Conservation (phyloP, 1,139 yeast species). For the Trichomonascaceae sp. region DNA sequence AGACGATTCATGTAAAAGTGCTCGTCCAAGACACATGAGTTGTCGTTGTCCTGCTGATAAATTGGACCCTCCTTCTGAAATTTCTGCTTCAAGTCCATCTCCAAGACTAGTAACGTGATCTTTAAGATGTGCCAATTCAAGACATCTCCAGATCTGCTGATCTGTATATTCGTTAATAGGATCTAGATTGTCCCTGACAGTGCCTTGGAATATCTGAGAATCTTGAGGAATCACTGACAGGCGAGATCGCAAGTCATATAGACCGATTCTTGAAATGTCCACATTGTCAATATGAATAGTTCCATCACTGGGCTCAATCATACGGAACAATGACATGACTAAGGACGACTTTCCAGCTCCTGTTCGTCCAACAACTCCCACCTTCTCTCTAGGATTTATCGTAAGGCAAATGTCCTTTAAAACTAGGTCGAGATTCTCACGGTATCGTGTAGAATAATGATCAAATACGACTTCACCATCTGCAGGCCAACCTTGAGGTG, state of each 20-base stretch:
- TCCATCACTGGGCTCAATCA: slow-evolving; percentile 61
- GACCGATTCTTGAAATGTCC: slow-evolving; percentile 53
- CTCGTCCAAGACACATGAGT: slow-evolving; percentile 68
- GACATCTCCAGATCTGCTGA: slow-evolving; percentile 56
- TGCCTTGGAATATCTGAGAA: slow-evolving; percentile 63
- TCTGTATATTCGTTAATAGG: slow-evolving; percentile 50
- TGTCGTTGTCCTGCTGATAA: slow-evolving; percentile 76
- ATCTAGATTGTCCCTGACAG: slow-evolving; percentile 60
- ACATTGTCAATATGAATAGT: slow-evolving; percentile 50
- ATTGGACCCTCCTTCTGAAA: slow-evolving; percentile 67
- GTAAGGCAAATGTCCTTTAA: slow-evolving; percentile 47
- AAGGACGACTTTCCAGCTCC: slow-evolving; percentile 82
- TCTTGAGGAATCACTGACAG: slow-evolving; percentile 72
- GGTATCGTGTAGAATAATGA: slow-evolving; percentile 59
- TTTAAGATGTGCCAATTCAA: slow-evolving; percentile 78
- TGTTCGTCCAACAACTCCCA: slow-evolving; percentile 80
- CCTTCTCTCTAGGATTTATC: slow-evolving; percentile 56
- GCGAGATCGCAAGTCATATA: slow-evolving; percentile 50
- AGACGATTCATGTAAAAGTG: slow-evolving; percentile 55
- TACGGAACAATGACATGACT: slow-evolving; percentile 65
- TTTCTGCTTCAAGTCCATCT: slow-evolving; percentile 35
- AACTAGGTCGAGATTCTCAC: slow-evolving; percentile 50
- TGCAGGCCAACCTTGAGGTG: slow-evolving; percentile 56
- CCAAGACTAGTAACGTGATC: slow-evolving; percentile 59
- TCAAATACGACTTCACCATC: slow-evolving; percentile 51